Conservation (phyloP, 2,329 filamentous ascomycete species). For the Pseudocercospora macadamiae region DNA sequence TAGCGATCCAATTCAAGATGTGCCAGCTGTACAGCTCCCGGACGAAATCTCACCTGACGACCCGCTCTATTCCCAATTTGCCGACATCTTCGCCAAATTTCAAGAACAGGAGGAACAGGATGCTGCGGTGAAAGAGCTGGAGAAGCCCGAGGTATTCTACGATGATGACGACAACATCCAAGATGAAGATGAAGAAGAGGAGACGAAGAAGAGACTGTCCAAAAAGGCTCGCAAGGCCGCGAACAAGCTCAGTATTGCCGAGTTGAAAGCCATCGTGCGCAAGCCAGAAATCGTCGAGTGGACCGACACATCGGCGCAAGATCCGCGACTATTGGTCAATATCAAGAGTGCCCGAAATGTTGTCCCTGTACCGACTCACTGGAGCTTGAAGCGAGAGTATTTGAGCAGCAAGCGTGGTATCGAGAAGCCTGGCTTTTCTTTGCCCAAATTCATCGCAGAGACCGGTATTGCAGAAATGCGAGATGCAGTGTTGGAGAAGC, state of each 20-base stretch:
- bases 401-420: constrained; percentile 95
- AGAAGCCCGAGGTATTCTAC: constrained; percentile 84
- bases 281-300: constrained; percentile 96
- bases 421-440: constrained; percentile 88
- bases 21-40: constrained; percentile 26
- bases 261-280: constrained; percentile 87
- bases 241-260: constrained; percentile 90
- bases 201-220: constrained; percentile 71
- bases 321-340: constrained; percentile 85
- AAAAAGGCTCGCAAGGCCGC: constrained; percentile 94
- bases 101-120: constrained; percentile 56
- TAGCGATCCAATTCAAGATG: constrained; percentile 34
- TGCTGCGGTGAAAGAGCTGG: constrained; percentile 64
- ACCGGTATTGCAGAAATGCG: constrained; percentile 98
- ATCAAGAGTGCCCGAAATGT: constrained; percentile 96
- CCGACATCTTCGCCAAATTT: constrained; percentile 80
- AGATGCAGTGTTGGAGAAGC: constrained; percentile 93
- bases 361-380: constrained; percentile 90
- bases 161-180: constrained; percentile 86
- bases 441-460: constrained; percentile 96
- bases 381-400: constrained; percentile 96
- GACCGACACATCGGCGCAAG: constrained; percentile 90
- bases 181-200: constrained; percentile 73
- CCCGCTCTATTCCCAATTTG: constrained; percentile 81
- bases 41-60: constrained; percentile 50